Conservation (phyloP, 352 stramenopile genomes). For the Phytophthora gonapodyides region DNA sequence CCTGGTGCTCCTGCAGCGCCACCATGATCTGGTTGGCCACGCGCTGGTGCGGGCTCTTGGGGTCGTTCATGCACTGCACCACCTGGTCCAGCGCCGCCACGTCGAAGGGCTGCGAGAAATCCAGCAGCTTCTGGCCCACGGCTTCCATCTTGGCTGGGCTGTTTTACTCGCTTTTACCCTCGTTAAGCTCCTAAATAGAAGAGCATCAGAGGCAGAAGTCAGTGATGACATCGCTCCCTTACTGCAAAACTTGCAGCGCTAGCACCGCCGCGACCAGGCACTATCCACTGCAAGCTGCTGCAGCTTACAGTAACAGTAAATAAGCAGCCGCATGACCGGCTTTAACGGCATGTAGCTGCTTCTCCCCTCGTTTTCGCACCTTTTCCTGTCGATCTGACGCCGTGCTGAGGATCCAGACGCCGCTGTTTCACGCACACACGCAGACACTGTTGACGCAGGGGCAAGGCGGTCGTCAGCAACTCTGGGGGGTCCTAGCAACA, state of each 20-base stretch:
- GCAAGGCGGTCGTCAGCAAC: not conserved
- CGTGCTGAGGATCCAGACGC: slow-evolving; percentile 13
- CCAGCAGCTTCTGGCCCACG: slow-evolving; percentile 90
- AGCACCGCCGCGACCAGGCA: not conserved
- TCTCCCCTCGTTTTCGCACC: slow-evolving; percentile 19
- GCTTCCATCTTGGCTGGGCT: slow-evolving; percentile 70
- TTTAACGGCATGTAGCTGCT: not conserved
- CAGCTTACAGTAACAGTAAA: not conserved
- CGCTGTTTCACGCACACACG: slow-evolving; percentile 27
- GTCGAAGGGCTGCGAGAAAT: slow-evolving; percentile 96
- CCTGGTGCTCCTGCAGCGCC: slow-evolving; percentile 92
- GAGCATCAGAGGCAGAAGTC: not conserved
- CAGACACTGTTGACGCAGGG: slow-evolving; percentile 14
- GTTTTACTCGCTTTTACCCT: slow-evolving; percentile 5
- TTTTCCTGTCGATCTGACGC: slow-evolving; percentile 23
- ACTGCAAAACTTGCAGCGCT: not conserved
- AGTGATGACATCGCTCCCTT: slow-evolving; percentile 1
- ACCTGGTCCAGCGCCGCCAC: slow-evolving; percentile 96
- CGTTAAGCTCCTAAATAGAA: slow-evolving; percentile 10
- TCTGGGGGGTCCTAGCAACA: not conserved
- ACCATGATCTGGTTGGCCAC: slow-evolving; percentile 95
- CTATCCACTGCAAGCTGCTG: not conserved
- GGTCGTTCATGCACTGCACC: slow-evolving; percentile 96
- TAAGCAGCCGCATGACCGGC: slow-evolving; percentile 1
- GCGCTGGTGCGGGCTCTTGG: slow-evolving; percentile 91